These are phyloP conservation scores for Calonectria leucothoes DNA, from an alignment of 2,329 filamentous ascomycete genomes.

Conservation along the genomic window DNA sequence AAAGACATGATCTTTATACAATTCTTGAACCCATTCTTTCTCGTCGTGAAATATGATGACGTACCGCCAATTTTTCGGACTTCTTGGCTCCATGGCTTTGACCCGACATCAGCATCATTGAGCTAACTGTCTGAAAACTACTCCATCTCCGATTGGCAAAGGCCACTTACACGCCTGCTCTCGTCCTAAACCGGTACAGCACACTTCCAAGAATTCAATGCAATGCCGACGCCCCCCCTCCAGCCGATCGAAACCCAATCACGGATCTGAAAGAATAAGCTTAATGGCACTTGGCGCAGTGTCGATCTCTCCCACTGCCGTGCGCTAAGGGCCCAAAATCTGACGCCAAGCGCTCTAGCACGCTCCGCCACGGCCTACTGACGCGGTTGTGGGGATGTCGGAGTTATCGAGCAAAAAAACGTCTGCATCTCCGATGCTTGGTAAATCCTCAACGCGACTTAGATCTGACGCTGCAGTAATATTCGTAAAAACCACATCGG, in stretches of 20 bases:
- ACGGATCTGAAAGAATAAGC: neutral
- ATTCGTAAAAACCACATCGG: neutral
- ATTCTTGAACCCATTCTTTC: neutral
- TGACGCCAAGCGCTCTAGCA: neutral
- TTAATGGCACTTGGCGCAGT: neutral
- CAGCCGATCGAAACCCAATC: neutral
- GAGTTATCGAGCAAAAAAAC: neutral
- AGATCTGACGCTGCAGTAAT: neutral
- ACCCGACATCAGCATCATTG: neutral
- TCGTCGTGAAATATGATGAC: neutral
- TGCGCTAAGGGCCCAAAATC: neutral
- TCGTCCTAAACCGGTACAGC: neutral
- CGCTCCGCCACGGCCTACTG: neutral
- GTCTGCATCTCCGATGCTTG: neutral
- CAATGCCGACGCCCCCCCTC: neutral
- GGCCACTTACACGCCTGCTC: neutral
- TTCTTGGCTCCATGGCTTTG: neutral
- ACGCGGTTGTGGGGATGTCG: neutral
- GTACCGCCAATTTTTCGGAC: neutral
- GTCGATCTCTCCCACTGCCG: neutral
- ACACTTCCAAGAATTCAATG: neutral
- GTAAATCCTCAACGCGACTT: neutral
- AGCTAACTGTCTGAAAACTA: neutral
- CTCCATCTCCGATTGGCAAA: neutral
- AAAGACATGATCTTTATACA: neutral